Percentiles rank a stretch among this genome's conserved stretches.
phyloP scores from a whole-genome alignment of 352 stramenopile genomes.

The Plasmopara halstedii region DNA sequence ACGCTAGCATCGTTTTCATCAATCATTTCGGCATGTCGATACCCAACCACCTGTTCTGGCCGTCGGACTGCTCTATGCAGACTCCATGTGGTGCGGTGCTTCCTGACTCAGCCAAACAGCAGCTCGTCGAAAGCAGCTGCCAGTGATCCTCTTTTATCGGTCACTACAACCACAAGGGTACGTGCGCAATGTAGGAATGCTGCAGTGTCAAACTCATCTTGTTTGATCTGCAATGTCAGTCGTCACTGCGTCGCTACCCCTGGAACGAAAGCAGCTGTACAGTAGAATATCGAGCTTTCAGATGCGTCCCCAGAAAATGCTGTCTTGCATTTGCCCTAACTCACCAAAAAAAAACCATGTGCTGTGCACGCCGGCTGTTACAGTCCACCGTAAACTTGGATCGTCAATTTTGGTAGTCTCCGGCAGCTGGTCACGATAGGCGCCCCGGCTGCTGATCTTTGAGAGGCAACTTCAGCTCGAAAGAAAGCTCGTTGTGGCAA shows the following conservation, averaged over 20 bases:
- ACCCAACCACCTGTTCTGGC: conserved; percentile 21
- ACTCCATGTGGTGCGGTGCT: conserved; percentile 18
- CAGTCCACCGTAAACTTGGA: conserved; percentile 16
- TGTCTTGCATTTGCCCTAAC: not conserved
- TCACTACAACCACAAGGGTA: conserved; percentile 15
- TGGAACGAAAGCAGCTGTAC: not conserved
- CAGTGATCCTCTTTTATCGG: conserved; percentile 24
- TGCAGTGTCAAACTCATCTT: conserved; percentile 12
- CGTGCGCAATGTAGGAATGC: conserved; percentile 21
- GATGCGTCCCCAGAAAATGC: not conserved
- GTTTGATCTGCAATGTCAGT: conserved; percentile 7
- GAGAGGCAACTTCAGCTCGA: too few relatives aligned
- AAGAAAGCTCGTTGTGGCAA: conserved; percentile 6
- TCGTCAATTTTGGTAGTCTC: conserved; percentile 28
- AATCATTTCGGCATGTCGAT: conserved; percentile 1
- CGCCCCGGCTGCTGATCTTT: not conserved
- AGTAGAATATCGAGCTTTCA: conserved; percentile 3
- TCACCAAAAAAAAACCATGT: conserved; percentile 14
- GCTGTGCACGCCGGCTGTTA: conserved; percentile 10
- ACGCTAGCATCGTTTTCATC: conserved; percentile 13
- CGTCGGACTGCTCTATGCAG: conserved; percentile 24
- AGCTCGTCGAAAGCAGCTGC: too few relatives aligned
- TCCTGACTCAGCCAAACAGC: conserved; percentile 22
- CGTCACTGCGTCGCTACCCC: conserved; percentile 8
- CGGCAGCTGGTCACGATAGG: conserved; percentile 10